A percentile compares a stretch with the other conserved stretches of the same genome.
Evolutionary conservation across 257 asterid genomes (phyloP).

Genomic region (Capsicum pubescens): DNA sequence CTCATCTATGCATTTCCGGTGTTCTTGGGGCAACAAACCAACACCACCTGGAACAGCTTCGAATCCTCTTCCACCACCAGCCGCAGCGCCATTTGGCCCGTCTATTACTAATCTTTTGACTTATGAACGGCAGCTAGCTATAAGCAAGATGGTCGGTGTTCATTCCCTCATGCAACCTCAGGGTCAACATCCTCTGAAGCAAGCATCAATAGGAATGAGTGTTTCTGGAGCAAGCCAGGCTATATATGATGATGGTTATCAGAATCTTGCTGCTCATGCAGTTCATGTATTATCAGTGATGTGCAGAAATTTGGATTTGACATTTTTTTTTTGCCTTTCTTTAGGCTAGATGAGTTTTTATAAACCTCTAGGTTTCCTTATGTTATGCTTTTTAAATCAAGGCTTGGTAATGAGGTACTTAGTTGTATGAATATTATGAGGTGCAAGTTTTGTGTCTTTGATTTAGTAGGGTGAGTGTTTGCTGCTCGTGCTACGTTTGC

Average conservation of each 20-base stretch:
- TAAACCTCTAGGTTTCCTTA: constrained; percentile 16
- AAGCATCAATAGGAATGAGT: constrained; percentile 52
- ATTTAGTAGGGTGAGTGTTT: constrained; percentile 17
- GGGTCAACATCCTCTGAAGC: constrained; percentile 47
- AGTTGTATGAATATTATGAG: constrained; percentile 2
- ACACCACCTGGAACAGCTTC: constrained; percentile 90
- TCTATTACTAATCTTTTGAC: constrained; percentile 68
- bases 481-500: background rate
- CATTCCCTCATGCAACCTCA: constrained; percentile 47
- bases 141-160: constrained; percentile 68
- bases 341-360: constrained; percentile 23
- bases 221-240: constrained; percentile 79
- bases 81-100: constrained; percentile 55
- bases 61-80: constrained; percentile 93
- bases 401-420: constrained; percentile 9
- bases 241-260: constrained; percentile 88
- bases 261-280: constrained; percentile 84
- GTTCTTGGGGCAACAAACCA: constrained; percentile 99
- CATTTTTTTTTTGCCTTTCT: background rate
- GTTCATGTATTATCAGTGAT: constrained; percentile 86
- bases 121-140: constrained; percentile 80
- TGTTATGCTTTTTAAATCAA: background rate
- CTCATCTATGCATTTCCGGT: constrained; percentile 45
- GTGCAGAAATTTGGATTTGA: constrained; percentile 19
- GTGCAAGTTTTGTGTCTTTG: background rate